phyloP scores from a whole-genome alignment of 177 flowering plant species.

The Vitis hybrid region DNA sequence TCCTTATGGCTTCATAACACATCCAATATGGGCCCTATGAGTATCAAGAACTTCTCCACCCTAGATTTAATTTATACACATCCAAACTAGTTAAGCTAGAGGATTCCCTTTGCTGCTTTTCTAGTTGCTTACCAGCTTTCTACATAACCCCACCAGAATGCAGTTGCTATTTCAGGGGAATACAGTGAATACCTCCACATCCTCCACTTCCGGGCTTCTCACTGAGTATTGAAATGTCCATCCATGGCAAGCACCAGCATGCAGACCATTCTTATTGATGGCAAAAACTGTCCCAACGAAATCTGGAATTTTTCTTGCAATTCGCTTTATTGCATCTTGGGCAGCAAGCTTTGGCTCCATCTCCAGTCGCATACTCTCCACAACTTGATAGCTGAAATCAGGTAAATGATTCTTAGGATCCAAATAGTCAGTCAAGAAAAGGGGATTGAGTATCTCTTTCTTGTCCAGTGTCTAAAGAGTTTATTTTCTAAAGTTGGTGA shows the following conservation, averaged over 20 bases:
- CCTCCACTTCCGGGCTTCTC: constrained; percentile 56
- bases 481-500: too few species aligned
- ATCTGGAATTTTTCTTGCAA: constrained; percentile 72
- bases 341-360: constrained; percentile 85
- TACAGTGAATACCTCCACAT: constrained; percentile 75
- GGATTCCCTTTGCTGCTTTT: too few species aligned
- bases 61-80: too few species aligned
- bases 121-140: too few species aligned
- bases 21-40: too few species aligned
- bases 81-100: too few species aligned
- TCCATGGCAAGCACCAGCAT: constrained; percentile 95
- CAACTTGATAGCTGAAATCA: constrained; percentile 81
- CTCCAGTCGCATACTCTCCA: constrained; percentile 91
- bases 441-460: not conserved
- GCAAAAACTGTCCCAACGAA: constrained; percentile 92
- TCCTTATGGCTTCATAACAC: too few species aligned
- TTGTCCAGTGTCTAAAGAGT: too few species aligned
- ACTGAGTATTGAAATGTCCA: constrained; percentile 95
- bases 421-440: not conserved
- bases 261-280: constrained; percentile 63
- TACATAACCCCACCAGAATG: too few species aligned
- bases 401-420: not conserved
- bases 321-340: constrained; percentile 73
- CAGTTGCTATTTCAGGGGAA: constrained; percentile 31
- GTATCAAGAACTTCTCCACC: too few species aligned